Conservation (phyloP, 805 yeast species). For the Sungouiozyma ichnusensis region DNA sequence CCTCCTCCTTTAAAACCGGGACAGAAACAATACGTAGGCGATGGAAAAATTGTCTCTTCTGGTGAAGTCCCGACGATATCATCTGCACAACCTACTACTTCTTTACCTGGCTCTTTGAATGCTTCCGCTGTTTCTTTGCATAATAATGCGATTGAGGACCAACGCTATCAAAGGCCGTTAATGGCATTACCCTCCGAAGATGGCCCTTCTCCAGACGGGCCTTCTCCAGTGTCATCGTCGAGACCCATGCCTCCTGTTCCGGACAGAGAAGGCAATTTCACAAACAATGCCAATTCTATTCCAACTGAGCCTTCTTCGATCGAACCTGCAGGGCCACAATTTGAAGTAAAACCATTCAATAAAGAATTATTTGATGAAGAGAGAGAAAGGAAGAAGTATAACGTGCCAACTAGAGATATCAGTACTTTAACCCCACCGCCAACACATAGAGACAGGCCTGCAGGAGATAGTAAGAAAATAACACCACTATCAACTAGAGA, state of each 20-base stretch:
- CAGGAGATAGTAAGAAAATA: background rate
- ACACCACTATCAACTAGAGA: background rate
- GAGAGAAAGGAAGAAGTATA: conserved; percentile 4
- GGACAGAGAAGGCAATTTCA: background rate
- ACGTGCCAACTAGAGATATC: conserved; percentile 11
- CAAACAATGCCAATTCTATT: background rate
- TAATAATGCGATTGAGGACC: background rate
- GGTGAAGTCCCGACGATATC: background rate
- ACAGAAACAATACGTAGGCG: conserved; percentile 25
- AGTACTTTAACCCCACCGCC: conserved; percentile 24
- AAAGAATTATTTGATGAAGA: conserved; percentile 9
- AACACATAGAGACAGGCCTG: conserved; percentile 18
- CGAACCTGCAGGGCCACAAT: conserved; percentile 5
- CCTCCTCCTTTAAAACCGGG: conserved; percentile 34
- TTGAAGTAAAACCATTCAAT: conserved; percentile 16
- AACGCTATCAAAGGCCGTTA: background rate
- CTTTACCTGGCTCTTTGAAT: background rate
- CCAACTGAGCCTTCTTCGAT: background rate
- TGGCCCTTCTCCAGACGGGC: too few relatives aligned
- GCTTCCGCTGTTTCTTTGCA: background rate
- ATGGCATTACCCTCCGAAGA: background rate
- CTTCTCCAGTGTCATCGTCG: background rate
- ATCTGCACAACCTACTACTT: conserved; percentile 3
- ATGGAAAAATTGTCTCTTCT: conserved; percentile 8
- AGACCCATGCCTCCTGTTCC: conserved; percentile 3